Evolutionary conservation across 1,284 basidiomycete genomes (phyloP).

Genomic region (Wolfiporia cocos): DNA sequence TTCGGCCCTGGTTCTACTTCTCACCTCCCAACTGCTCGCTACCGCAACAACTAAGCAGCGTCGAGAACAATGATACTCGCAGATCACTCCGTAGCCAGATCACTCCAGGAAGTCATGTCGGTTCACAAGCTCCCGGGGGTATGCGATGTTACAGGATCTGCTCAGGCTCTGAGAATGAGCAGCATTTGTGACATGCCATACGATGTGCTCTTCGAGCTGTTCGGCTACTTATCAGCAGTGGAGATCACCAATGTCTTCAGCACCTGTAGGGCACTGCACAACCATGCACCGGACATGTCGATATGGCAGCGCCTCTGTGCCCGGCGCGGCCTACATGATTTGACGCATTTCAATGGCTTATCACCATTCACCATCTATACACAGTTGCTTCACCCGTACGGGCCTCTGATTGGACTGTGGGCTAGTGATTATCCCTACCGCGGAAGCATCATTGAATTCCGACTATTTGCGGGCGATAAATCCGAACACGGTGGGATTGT

Average conservation of each 20-base stretch:
- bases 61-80: no score
- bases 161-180: not conserved
- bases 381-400: conserved; percentile 18
- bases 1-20: no score
- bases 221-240: conserved; percentile 8
- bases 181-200: conserved; percentile 12
- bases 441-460: conserved; percentile 20
- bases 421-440: conserved; percentile 19
- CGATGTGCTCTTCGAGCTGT: conserved; percentile 16
- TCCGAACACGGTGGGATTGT: conserved; percentile 18
- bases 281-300: conserved; percentile 11
- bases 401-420: conserved; percentile 19
- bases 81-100: no score
- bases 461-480: conserved; percentile 12
- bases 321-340: conserved; percentile 14
- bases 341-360: conserved; percentile 10
- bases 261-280: conserved; percentile 14
- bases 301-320: conserved; percentile 16
- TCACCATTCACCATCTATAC: conserved; percentile 17
- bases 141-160: not conserved
- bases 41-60: no score
- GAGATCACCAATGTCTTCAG: conserved; percentile 15
- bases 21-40: no score
- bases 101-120: no score
- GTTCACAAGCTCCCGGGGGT: not conserved